phyloP scores from a whole-genome alignment of 805 yeast genomes.

The Monosporozyma servazzii region DNA sequence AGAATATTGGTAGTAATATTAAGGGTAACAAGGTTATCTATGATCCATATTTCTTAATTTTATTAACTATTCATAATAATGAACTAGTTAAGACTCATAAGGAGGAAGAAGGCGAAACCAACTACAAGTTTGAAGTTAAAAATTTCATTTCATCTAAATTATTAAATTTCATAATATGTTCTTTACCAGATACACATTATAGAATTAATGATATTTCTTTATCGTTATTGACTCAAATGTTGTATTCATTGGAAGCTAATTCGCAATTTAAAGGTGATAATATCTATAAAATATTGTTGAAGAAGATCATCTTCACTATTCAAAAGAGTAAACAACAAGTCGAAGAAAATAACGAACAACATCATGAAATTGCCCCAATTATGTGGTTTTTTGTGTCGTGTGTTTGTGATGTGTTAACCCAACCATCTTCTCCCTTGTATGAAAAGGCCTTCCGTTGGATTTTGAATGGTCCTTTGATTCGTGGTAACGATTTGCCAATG shows the following conservation, averaged over 20 bases:
- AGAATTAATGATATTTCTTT: slow-evolving; percentile 32
- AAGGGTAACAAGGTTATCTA: slow-evolving; percentile 31
- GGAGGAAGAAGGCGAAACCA: slow-evolving; percentile 21
- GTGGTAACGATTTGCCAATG: slow-evolving; percentile 38
- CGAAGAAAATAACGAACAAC: slow-evolving; percentile 6
- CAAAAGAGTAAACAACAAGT: slow-evolving; percentile 10
- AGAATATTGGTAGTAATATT: background rate
- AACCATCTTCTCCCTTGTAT: slow-evolving; percentile 67
- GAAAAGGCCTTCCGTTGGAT: slow-evolving; percentile 64
- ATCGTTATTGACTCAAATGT: slow-evolving; percentile 37
- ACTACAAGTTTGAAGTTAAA: slow-evolving; percentile 40
- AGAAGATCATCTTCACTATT: slow-evolving; percentile 33
- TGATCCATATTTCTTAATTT: slow-evolving; percentile 63
- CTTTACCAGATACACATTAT: slow-evolving; percentile 31
- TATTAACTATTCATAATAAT: slow-evolving; percentile 52
- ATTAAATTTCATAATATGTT: slow-evolving; percentile 38
- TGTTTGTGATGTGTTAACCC: slow-evolving; percentile 46
- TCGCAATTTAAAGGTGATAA: slow-evolving; percentile 46
- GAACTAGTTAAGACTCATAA: slow-evolving; percentile 41
- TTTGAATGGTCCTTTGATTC: slow-evolving; percentile 36
- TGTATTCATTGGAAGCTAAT: slow-evolving; percentile 35
- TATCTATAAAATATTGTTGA: slow-evolving; percentile 44
- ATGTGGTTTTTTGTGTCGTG: slow-evolving; percentile 49
- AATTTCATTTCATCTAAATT: slow-evolving; percentile 49
- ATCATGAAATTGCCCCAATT: slow-evolving; percentile 34